phyloP scores from a whole-genome alignment of 768 basidiomycete species.

The Leccinum subgranulosum region DNA sequence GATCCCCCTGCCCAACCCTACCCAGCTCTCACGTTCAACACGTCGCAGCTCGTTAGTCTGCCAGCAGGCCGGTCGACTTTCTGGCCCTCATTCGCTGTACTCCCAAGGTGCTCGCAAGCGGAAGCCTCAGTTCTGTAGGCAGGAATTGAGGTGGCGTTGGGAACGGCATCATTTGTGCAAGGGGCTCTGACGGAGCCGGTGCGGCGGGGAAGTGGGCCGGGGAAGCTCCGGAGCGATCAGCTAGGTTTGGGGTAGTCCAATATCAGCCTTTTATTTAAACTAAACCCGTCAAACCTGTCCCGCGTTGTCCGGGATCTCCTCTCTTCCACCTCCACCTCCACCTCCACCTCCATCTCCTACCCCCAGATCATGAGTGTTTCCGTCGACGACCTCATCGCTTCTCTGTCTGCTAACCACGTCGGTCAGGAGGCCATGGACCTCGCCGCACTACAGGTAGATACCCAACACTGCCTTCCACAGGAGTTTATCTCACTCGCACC shows the following conservation, averaged over 20 bases:
- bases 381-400: constrained; percentile 51
- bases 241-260: constrained; percentile 20
- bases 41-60: background rate
- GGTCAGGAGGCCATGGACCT: constrained; percentile 53
- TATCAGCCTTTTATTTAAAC: background rate
- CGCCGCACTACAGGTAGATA: constrained; percentile 43
- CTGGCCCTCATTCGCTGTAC: background rate
- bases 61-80: background rate
- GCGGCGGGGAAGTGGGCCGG: constrained; percentile 1
- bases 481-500: constrained; percentile 13
- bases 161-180: background rate
- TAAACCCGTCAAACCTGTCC: background rate
- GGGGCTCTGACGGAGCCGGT: background rate
- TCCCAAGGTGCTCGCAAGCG: background rate
- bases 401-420: constrained; percentile 45
- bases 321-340: background rate
- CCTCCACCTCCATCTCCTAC: background rate
- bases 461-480: constrained; percentile 13
- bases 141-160: constrained; percentile 9
- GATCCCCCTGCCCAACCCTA: constrained; percentile 1
- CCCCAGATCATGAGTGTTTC: constrained; percentile 40
- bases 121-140: background rate
- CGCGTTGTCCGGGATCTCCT: constrained; percentile 1
- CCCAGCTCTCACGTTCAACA: background rate
- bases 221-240: constrained; percentile 11